phyloP scores from a whole-genome alignment of 768 basidiomycete species.

The Podaxis sp. region DNA sequence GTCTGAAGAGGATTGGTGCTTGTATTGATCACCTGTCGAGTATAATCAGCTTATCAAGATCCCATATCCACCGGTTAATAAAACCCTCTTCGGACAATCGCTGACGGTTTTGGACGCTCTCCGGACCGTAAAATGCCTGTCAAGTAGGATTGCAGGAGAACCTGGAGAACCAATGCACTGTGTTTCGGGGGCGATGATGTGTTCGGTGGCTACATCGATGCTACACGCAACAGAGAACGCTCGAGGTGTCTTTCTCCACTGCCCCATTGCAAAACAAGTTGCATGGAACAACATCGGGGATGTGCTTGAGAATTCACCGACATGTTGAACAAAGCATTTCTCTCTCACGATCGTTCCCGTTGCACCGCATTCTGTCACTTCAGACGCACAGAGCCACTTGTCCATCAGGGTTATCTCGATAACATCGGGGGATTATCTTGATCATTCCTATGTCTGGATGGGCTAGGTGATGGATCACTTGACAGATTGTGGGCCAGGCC shows the following conservation, averaged over 20 bases:
- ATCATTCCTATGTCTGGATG: background rate
- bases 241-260: background rate
- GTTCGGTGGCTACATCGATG: background rate
- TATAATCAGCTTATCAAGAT: slow-evolving; percentile 4
- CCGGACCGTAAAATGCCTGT: background rate
- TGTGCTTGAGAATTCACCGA: background rate
- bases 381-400: background rate
- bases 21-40: background rate
- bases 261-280: background rate
- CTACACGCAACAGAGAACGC: background rate
- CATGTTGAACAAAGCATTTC: background rate
- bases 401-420: slow-evolving; percentile 7
- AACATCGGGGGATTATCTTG: background rate
- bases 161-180: background rate
- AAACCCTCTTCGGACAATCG: background rate
- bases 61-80: slow-evolving; percentile 5
- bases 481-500: background rate
- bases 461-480: background rate
- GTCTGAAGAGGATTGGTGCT: background rate
- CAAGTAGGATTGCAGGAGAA: background rate
- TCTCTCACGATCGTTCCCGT: background rate
- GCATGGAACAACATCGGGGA: background rate
- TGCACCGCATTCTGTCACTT: slow-evolving; percentile 10
- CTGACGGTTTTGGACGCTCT: background rate
- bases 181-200: background rate